phyloP scores from a whole-genome alignment of 1,284 basidiomycete genomes.

The Moesziomyces antarcticus region DNA sequence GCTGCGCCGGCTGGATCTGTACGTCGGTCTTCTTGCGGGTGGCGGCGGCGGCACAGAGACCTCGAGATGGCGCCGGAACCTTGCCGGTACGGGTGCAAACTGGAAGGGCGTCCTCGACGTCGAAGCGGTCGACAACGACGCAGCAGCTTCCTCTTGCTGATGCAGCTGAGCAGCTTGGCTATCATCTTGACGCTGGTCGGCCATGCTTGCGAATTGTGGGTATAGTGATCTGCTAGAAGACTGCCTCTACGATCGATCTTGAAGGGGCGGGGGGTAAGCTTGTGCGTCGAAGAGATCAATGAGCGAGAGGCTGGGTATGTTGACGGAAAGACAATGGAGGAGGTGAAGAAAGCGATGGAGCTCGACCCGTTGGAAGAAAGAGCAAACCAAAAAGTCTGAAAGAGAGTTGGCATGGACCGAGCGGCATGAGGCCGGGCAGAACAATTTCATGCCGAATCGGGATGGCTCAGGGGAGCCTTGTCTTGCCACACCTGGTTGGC shows the following conservation, averaged over 20 bases:
- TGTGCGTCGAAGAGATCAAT: too few species aligned
- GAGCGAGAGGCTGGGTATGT: not conserved
- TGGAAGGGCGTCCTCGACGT: conserved; percentile 11
- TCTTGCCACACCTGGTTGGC: not conserved
- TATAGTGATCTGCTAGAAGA: not conserved
- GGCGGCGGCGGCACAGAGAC: not conserved
- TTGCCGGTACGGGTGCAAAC: conserved; percentile 21
- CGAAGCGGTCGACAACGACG: conserved; percentile 1
- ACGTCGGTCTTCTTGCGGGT: not conserved
- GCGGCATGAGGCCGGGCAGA: not conserved
- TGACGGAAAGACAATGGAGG: not conserved
- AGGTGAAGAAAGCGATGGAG: not conserved
- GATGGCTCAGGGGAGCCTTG: not conserved
- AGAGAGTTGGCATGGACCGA: not conserved
- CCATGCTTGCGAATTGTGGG: not conserved
- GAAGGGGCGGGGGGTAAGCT: not conserved
- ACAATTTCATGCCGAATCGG: not conserved
- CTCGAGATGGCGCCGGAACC: conserved; percentile 10
- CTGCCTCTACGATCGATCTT: not conserved
- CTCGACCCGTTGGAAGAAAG: too few species aligned
- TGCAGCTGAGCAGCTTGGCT: not conserved
- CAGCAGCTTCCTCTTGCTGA: not conserved
- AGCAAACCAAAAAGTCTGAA: not conserved
- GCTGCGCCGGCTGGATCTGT: conserved; percentile 1
- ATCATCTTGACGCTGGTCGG: not conserved